phyloP scores from a whole-genome alignment of 148 eudicot species.

The Euryodendron excelsum region DNA sequence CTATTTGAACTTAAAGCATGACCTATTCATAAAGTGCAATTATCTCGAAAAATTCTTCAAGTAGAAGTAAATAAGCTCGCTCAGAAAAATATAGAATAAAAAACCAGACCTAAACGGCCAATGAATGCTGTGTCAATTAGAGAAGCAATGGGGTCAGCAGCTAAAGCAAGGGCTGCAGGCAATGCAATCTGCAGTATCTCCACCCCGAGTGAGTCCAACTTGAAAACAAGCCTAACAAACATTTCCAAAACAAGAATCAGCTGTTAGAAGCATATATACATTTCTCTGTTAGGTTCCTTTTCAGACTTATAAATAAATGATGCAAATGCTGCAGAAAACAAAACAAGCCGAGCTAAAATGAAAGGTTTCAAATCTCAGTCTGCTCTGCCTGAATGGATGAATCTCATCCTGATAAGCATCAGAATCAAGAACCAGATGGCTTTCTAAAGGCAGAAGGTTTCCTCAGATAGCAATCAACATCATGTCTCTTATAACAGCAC shows the following conservation, averaged over 20 bases:
- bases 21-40: not conserved
- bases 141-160: constrained; percentile 94
- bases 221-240: constrained; percentile 54
- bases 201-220: constrained; percentile 66
- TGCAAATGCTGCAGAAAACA: not conserved
- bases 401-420: not conserved
- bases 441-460: not conserved
- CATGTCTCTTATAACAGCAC: not conserved
- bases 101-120: constrained; percentile 64
- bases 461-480: not conserved
- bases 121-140: constrained; percentile 86
- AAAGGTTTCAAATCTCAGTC: not conserved
- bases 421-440: not conserved
- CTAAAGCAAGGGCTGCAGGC: constrained; percentile 89
- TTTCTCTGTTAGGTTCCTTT: not conserved
- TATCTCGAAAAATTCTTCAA: not conserved
- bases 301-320: not conserved
- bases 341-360: not conserved
- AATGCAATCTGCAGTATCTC: constrained; percentile 79
- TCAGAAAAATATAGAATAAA: not conserved
- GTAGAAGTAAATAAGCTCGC: not conserved
- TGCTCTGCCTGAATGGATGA: not conserved
- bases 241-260: constrained; percentile 4
- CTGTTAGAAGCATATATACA: not conserved
- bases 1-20: not conserved